phyloP scores from a whole-genome alignment of 2,329 filamentous ascomycete genomes.

The Cytospora chrysosperma region DNA sequence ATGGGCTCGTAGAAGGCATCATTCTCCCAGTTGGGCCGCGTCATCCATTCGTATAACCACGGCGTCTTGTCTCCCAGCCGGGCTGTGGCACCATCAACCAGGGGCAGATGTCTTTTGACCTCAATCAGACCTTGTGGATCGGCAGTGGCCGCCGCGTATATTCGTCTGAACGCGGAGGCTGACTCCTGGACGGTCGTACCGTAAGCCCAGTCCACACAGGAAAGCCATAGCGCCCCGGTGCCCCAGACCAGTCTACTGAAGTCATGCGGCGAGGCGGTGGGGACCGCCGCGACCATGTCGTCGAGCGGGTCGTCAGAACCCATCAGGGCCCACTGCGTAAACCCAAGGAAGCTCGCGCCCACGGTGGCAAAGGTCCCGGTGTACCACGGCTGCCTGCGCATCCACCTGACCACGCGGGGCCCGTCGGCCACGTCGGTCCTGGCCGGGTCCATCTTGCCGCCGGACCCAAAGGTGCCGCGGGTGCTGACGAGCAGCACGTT shows the following conservation, averaged over 20 bases:
- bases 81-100: slow-evolving; percentile 9
- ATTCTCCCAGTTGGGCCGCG: background rate
- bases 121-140: background rate
- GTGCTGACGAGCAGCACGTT: slow-evolving; percentile 26
- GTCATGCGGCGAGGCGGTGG: slow-evolving; percentile 21
- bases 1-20: slow-evolving; percentile 15
- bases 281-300: slow-evolving; percentile 23
- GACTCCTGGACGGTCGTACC: background rate
- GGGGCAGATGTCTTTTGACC: slow-evolving; percentile 17
- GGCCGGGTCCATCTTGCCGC: slow-evolving; percentile 19
- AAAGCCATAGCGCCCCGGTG: slow-evolving; percentile 21
- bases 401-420: slow-evolving; percentile 26
- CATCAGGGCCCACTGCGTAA: slow-evolving; percentile 27
- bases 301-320: slow-evolving; percentile 19
- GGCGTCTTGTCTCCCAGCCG: slow-evolving; percentile 5
- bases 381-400: slow-evolving; percentile 28
- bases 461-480: slow-evolving; percentile 28
- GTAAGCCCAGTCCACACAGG: slow-evolving; percentile 11
- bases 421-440: slow-evolving; percentile 21
- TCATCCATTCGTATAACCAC: slow-evolving; percentile 15
- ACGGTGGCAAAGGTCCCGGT: slow-evolving; percentile 27
- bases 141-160: background rate
- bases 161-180: background rate
- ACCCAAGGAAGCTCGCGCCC: slow-evolving; percentile 26
- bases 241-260: slow-evolving; percentile 23